Evolutionary conservation across 2,329 filamentous ascomycete species (phyloP).

Genomic region (Hypoxylon sp.): DNA sequence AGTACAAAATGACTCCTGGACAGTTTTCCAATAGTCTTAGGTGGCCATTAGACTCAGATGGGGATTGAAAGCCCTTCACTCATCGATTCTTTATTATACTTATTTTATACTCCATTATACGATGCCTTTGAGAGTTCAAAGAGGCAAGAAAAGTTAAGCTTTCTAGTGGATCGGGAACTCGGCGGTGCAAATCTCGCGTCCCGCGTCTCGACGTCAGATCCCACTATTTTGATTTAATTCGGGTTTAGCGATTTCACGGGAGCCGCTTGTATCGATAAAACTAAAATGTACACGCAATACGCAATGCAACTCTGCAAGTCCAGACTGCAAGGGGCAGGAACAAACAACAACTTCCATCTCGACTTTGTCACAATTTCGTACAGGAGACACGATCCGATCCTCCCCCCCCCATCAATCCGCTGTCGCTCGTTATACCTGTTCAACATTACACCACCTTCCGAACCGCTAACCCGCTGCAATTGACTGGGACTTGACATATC

Average conservation of each 20-base stretch:
- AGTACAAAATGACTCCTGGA: slow-evolving; percentile 9
- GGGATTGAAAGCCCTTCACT: neutral
- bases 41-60: neutral
- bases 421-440: slow-evolving; percentile 38
- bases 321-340: slow-evolving; percentile 38
- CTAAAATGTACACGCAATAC: slow-evolving; percentile 41
- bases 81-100: neutral
- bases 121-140: neutral
- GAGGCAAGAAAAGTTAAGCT: neutral
- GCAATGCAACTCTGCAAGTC: slow-evolving; percentile 40
- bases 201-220: slow-evolving; percentile 20
- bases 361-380: slow-evolving; percentile 1
- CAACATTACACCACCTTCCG: slow-evolving; percentile 21
- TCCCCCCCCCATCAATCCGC: neutral
- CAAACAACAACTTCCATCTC: slow-evolving; percentile 26
- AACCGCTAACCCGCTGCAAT: slow-evolving; percentile 7
- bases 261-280: slow-evolving; percentile 35
- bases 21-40: neutral
- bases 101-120: neutral
- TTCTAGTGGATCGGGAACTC: slow-evolving; percentile 19
- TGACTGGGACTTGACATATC: slow-evolving; percentile 7
- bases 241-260: slow-evolving; percentile 18
- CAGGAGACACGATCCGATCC: neutral
- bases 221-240: slow-evolving; percentile 16
- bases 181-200: slow-evolving; percentile 4